phyloP scores from a whole-genome alignment of 805 yeast species.

The Metschnikowia picachoensis region DNA sequence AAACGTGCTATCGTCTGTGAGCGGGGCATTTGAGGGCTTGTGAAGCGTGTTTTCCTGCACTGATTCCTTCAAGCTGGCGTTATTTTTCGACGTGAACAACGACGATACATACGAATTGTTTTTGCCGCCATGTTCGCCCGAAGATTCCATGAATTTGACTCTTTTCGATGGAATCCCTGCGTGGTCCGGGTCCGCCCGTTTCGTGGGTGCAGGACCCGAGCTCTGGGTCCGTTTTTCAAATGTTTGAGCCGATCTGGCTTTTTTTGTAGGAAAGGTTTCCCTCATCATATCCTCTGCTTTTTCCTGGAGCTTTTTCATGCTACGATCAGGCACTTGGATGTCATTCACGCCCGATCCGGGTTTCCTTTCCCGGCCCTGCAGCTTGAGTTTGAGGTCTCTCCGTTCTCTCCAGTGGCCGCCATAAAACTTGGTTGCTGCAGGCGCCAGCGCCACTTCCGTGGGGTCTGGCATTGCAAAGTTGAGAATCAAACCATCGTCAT shows the following conservation, averaged over 20 bases:
- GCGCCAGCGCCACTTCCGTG: conserved; percentile 21
- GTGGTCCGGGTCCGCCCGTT: conserved; percentile 3
- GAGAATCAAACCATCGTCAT: conserved; percentile 70
- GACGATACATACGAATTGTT: conserved; percentile 77
- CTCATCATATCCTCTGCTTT: conserved; percentile 10
- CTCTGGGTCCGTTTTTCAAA: not conserved
- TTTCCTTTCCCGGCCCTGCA: conserved; percentile 41
- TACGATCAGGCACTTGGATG: conserved; percentile 15
- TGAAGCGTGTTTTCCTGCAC: conserved; percentile 35
- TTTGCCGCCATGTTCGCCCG: conserved; percentile 52
- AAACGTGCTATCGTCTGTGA: conserved; percentile 65
- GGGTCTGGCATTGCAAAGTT: conserved; percentile 57
- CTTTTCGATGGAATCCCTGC: conserved; percentile 8
- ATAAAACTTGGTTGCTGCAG: conserved; percentile 14
- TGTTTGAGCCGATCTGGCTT: not conserved
- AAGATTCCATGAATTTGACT: conserved; percentile 38
- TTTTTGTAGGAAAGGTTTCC: conserved; percentile 8
- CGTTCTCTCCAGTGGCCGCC: conserved; percentile 79
- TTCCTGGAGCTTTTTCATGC: conserved; percentile 4
- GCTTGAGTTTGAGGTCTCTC: conserved; percentile 52
- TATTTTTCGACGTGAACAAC: conserved; percentile 50
- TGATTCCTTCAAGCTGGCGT: conserved; percentile 52
- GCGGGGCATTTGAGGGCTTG: conserved; percentile 83
- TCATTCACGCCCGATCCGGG: conserved; percentile 32
- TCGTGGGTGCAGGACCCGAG: not conserved